Evolutionary conservation across 2,329 filamentous ascomycete species (phyloP), one percentile per base, ranked within the genome.

Genomic region (Rhinocladiella similis): DNA sequence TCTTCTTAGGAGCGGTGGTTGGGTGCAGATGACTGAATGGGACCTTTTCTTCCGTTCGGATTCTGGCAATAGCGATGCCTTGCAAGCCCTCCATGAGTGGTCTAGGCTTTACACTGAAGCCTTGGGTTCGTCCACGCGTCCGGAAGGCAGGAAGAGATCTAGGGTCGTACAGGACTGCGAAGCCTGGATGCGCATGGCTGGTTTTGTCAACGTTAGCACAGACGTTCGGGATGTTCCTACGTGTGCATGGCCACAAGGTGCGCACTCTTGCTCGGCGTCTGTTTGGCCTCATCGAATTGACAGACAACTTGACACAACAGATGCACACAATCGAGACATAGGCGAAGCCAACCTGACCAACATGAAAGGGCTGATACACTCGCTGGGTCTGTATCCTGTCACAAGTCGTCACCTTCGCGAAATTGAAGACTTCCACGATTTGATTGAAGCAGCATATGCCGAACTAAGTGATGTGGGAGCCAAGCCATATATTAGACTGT

Each of bases 31-130:
- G 18, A 61, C 56, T 4, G 59, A 61, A 38, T 61, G 59, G 59
- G 59, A 61, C 33, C 18, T 61, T 14, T 22, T 20, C 35, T 61
- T 61, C 20, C 54, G 59, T 16, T 61, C 59, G 2, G 55, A 55
- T 20, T 27, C 36, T 10, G 55, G 47, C 9, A 20, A 51, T 19
- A 51, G 35, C 13, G 59, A 58, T 27, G 46, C 49, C 13, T 43
- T 61, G n/a, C 48, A 53, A 42, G 55, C 50, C 12, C 52, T 61
- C 12, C 51, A 52, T 19, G 59, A 58, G 50, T 61, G 59, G 59
- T 48, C 18, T 14, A 47, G 52, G 25, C 19, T 58, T 20, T 58
- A 61, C 35, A 35, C 20, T 13, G 22, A 47, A 39, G 46, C 51
- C 9, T 42, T 61, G 16, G 29, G 22, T n/a, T 18, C 18, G 18